Base-by-base conservation (phyloP, 805 yeast species). In the Hanseniaspora clermontiae region DNA sequence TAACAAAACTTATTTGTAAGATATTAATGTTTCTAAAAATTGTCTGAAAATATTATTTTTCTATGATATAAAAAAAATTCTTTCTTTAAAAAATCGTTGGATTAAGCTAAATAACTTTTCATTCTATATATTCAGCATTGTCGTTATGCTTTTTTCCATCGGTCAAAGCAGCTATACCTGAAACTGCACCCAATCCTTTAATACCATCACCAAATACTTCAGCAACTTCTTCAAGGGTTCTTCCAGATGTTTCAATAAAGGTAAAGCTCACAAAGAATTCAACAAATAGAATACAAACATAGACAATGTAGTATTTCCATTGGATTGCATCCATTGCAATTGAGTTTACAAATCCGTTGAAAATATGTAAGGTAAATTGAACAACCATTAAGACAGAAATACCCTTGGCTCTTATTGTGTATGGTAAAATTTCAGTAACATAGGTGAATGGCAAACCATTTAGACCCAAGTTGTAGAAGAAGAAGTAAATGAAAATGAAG, bases 401-500 rank as follows among this genome's bases (percentile, higher is more conserved):
- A 59, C 68, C 70, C 57, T 65, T 66, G 15, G 67, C 61, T 65
- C 70, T 63, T 46, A 65, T 60, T 15, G 65, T 64, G 61, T 62
- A 67, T 50, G 74, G 68, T 49, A 66, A 58, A 40, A 67, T 66
- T 62, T 74, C 80, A 43, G 80, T 74, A 51, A 72, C 61, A 63
- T 77, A 77, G 48, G 74, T 61, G 62, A 64, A 71, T 49, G 78
- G 77, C 55, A 75, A 67, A 48, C 78, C 79, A 57, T 74, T 73
- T 51, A 67, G 62, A 39, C 75, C 76, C 45, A 70, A 64, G 60
- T 73, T 68, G 65, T 75, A 77, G 42, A 69, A 67, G 51, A 65
- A 61, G 64, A 70, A 69, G 71, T 68, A 75, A 38, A 77, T 61
- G 71, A 76, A 77, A 49, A 78, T 74, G 76, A 77, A 74, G 6